These are phyloP conservation scores for Thymus mandschuricus DNA, from an alignment of 257 asterid species.

Conservation along the genomic window DNA sequence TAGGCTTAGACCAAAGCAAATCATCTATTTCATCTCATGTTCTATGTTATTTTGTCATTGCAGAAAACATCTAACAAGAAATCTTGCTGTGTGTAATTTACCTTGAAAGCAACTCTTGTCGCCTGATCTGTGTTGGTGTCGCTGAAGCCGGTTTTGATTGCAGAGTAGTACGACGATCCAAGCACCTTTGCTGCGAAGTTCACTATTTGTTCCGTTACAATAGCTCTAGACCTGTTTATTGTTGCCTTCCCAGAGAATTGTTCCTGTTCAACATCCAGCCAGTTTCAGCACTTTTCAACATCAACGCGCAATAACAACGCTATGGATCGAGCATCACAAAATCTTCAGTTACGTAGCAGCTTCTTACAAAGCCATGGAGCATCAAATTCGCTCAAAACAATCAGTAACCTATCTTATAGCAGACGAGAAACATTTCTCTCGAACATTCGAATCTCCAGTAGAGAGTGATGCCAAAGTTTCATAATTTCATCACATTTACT, in stretches of 20 bases:
- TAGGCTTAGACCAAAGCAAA: background rate
- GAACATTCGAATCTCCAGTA: no score
- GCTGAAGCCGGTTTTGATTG: conserved; percentile 56
- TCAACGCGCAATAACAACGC: background rate
- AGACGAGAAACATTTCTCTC: no score
- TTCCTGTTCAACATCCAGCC: conserved; percentile 50
- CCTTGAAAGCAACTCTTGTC: conserved; percentile 86
- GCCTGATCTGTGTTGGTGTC: conserved; percentile 59
- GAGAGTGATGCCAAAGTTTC: background rate
- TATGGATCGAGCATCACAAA: no score
- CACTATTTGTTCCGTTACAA: conserved; percentile 37
- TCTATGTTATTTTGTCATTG: background rate
- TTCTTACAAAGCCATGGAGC: background rate
- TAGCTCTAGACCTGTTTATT: conserved; percentile 54
- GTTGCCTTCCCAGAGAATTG: conserved; percentile 56
- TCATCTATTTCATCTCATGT: background rate
- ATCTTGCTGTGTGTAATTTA: conserved; percentile 8
- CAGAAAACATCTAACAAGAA: background rate
- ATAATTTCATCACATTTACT: no score
- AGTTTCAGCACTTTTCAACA: conserved; percentile 10
- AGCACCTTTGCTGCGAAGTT: conserved; percentile 42
- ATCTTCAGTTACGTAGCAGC: background rate
- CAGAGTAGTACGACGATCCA: conserved; percentile 50
- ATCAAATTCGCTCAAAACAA: background rate
- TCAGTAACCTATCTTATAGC: no score